These are phyloP conservation scores for Trichoderma harzianum DNA, from an alignment of 2,329 filamentous ascomycete species.

Conservation along the genomic window DNA sequence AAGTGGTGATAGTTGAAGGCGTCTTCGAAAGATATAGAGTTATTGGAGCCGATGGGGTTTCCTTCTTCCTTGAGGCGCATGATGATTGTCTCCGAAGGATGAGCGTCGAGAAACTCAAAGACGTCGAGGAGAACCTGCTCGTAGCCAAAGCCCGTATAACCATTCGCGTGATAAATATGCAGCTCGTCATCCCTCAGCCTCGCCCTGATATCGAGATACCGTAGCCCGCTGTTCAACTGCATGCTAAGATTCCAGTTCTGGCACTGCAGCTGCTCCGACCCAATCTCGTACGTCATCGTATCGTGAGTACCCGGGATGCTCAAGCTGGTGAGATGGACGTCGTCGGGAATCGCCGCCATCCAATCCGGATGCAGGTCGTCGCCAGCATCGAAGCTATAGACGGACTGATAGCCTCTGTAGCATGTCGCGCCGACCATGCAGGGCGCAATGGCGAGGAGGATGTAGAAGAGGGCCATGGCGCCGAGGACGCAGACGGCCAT, in stretches of 20 bases:
- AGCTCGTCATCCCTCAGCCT: conserved; percentile 42
- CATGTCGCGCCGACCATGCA: conserved; percentile 28
- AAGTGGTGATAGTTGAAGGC: conserved; percentile 43
- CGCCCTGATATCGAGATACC: conserved; percentile 49
- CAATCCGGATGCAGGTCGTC: conserved; percentile 34
- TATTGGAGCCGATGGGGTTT: conserved; percentile 32
- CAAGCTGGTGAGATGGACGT: conserved; percentile 39
- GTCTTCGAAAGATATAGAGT: conserved; percentile 42
- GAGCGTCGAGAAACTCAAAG: conserved; percentile 42
- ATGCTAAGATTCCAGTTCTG: conserved; percentile 45
- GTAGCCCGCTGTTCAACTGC: conserved; percentile 46
- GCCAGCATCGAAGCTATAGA: conserved; percentile 42
- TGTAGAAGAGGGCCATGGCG: conserved; percentile 26
- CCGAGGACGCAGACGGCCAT: conserved; percentile 21
- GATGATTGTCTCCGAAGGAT: conserved; percentile 46
- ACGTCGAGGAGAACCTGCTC: conserved; percentile 42
- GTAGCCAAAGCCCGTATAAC: conserved; percentile 44
- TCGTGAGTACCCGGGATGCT: conserved; percentile 53
- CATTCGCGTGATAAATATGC: conserved; percentile 46
- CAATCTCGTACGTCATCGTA: conserved; percentile 47
- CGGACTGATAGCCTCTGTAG: conserved; percentile 30
- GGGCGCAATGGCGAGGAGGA: conserved; percentile 28
- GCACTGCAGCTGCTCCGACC: conserved; percentile 39
- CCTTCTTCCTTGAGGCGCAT: conserved; percentile 51
- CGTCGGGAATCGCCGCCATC: conserved; percentile 44